Evolutionary conservation across 805 yeast species (phyloP).

Genomic region (Candida nanaspora): DNA sequence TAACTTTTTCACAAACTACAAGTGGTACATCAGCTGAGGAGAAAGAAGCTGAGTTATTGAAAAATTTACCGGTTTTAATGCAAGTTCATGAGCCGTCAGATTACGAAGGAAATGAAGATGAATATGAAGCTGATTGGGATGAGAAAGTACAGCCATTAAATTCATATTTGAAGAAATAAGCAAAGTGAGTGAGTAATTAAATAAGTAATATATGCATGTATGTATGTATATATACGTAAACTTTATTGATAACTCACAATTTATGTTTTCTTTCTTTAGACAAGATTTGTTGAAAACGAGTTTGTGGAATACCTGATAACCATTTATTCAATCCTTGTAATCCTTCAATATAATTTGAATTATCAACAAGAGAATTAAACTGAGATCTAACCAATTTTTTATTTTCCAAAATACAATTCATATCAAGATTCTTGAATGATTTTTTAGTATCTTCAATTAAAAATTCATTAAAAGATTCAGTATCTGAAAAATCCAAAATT

Average conservation of each 20-base stretch:
- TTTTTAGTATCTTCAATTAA: constrained; percentile 28
- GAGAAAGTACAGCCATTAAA: constrained; percentile 17
- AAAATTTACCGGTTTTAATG: constrained; percentile 21
- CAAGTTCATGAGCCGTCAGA: constrained; percentile 46
- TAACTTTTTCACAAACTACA: constrained; percentile 12
- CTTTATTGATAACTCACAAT: constrained; percentile 25
- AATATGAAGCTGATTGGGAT: constrained; percentile 50
- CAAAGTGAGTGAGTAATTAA: too few relatives aligned
- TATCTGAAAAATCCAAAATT: constrained; percentile 28
- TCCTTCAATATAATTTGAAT: constrained; percentile 59
- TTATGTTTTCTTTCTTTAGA: constrained; percentile 55
- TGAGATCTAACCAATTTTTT: constrained; percentile 33
- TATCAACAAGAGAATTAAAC: constrained; percentile 28
- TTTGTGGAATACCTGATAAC: constrained; percentile 68
- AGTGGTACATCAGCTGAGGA: constrained; percentile 21
- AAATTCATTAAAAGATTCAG: constrained; percentile 35
- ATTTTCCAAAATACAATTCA: constrained; percentile 36
- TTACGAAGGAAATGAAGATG: constrained; percentile 45
- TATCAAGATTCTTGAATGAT: constrained; percentile 37
- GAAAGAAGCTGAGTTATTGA: too few relatives aligned
- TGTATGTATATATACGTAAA: not conserved
- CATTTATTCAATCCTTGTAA: constrained; percentile 63
- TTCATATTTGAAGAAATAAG: constrained; percentile 1
- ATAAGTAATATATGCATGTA: not conserved
- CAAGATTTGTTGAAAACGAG: constrained; percentile 50